Conservation (phyloP, 1,139 yeast species). For the Geotrichum siamense region DNA sequence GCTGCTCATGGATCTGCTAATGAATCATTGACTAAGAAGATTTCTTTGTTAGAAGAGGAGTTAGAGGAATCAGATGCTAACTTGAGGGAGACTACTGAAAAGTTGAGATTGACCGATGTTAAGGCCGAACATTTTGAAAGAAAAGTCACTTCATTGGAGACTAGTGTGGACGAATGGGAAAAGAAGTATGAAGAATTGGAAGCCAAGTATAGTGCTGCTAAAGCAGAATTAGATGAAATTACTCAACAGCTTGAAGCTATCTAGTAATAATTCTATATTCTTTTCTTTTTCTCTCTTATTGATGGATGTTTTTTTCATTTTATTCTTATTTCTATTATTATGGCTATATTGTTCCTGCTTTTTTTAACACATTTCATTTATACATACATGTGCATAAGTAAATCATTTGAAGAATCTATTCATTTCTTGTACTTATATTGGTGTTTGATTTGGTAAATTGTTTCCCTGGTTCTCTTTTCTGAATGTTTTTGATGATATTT, state of each 20-base stretch:
- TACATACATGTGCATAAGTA: no score
- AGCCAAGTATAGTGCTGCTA: slow-evolving; percentile 72
- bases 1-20: slow-evolving; percentile 82
- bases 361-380: background rate
- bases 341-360: no score
- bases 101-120: slow-evolving; percentile 91
- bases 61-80: slow-evolving; percentile 87
- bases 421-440: no score
- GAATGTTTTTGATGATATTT: no score
- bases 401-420: no score
- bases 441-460: no score
- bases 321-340: no score
- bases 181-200: slow-evolving; percentile 83
- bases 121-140: slow-evolving; percentile 96
- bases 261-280: slow-evolving; percentile 33
- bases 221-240: slow-evolving; percentile 90
- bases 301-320: no score
- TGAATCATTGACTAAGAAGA: slow-evolving; percentile 87
- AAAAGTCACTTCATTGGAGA: slow-evolving; percentile 84
- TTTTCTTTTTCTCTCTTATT: background rate
- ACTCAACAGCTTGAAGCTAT: slow-evolving; percentile 87
- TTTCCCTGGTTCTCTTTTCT: no score
- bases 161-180: slow-evolving; percentile 90
- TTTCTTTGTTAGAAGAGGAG: slow-evolving; percentile 86
- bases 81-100: slow-evolving; percentile 88